phyloP scores from a whole-genome alignment of 2,329 filamentous ascomycete species.

The Diplodia sapinea region DNA sequence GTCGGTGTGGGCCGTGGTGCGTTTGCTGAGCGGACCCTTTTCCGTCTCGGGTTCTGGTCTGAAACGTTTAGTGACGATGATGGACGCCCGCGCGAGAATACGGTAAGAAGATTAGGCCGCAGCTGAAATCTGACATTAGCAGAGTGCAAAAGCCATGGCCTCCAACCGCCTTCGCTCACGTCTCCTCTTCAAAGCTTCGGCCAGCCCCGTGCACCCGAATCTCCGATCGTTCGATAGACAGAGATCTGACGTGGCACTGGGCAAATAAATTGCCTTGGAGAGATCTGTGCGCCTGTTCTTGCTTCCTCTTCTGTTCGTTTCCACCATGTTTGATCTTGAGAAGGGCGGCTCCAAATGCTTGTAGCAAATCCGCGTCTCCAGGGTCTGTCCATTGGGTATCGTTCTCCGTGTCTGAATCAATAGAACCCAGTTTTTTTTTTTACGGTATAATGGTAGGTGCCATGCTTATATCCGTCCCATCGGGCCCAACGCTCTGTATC shows the following conservation, averaged over 20 bases:
- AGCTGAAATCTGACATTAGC: background rate
- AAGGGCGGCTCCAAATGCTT: background rate
- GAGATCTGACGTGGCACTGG: slow-evolving; percentile 28
- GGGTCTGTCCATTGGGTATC: slow-evolving; percentile 16
- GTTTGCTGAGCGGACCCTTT: background rate
- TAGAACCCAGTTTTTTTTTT: slow-evolving; percentile 1
- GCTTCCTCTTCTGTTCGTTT: background rate
- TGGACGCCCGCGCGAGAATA: background rate
- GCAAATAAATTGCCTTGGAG: slow-evolving; percentile 7
- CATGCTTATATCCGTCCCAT: background rate
- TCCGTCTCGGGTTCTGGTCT: background rate
- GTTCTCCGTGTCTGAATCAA: slow-evolving; percentile 2
- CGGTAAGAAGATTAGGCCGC: background rate
- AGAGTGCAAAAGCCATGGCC: background rate
- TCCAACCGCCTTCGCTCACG: background rate
- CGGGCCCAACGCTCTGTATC: background rate
- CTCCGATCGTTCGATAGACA: slow-evolving; percentile 25
- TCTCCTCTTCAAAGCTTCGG: background rate
- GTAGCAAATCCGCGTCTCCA: background rate
- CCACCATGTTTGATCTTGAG: background rate
- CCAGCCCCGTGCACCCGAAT: slow-evolving; percentile 23
- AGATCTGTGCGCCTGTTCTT: background rate
- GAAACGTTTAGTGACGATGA: background rate
- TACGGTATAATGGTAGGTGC: slow-evolving; percentile 2
- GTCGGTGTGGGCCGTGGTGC: background rate